Conservation (phyloP, 1,284 basidiomycete species). For the Testicularia cyperi region DNA sequence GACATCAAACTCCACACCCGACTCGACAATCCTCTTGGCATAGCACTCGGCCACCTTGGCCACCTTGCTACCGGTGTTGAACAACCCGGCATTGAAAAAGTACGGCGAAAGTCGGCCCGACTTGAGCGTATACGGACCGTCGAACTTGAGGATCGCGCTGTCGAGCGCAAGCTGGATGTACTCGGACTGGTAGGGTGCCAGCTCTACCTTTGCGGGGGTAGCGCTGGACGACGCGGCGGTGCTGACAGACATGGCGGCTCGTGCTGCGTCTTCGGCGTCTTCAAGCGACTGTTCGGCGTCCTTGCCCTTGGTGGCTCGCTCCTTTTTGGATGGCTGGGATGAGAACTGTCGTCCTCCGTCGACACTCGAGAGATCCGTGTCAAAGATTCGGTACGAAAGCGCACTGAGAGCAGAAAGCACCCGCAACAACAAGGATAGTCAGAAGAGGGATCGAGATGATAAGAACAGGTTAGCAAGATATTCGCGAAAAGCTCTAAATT, state of each 20-base stretch:
- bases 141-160: slow-evolving; percentile 52
- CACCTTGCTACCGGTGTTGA: slow-evolving; percentile 75
- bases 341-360: slow-evolving; percentile 53
- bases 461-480: neutral
- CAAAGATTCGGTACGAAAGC: slow-evolving; percentile 53
- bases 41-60: slow-evolving; percentile 81
- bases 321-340: slow-evolving; percentile 24
- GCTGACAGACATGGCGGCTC: slow-evolving; percentile 11
- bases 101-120: slow-evolving; percentile 91
- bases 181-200: slow-evolving; percentile 49
- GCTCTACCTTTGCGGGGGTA: slow-evolving; percentile 19
- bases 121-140: slow-evolving; percentile 66
- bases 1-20: slow-evolving; percentile 71
- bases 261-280: slow-evolving; percentile 29
- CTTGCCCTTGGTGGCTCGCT: neutral
- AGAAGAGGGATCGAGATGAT: slow-evolving; percentile 2
- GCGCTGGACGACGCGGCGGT: slow-evolving; percentile 1
- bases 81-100: slow-evolving; percentile 94
- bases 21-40: slow-evolving; percentile 70
- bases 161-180: slow-evolving; percentile 55
- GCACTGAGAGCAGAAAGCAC: slow-evolving; percentile 23
- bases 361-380: slow-evolving; percentile 48
- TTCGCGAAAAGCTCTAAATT: neutral
- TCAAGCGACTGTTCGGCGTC: slow-evolving; percentile 18
- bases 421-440: too few species aligned